These are phyloP conservation scores for Exserohilum turcica DNA, from an alignment of 2,329 filamentous ascomycete genomes.

Conservation along the genomic window DNA sequence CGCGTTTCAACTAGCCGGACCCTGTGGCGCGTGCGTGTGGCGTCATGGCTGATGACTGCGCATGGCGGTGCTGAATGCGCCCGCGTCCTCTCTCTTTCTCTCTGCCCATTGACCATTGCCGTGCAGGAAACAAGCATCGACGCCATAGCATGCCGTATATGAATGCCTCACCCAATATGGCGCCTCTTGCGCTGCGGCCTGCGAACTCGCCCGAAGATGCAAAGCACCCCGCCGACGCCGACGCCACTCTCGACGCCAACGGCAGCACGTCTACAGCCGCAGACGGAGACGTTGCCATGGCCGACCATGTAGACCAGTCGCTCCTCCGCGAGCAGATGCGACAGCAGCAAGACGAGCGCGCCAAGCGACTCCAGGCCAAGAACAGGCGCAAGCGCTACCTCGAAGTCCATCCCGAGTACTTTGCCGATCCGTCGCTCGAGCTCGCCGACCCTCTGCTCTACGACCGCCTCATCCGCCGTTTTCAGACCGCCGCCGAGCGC, in stretches of 20 bases:
- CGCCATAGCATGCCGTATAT: constrained; percentile 35
- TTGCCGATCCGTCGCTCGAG: constrained; percentile 64
- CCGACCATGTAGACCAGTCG: constrained; percentile 19
- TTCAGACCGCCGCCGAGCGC: constrained; percentile 74
- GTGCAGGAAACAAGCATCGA: neutral
- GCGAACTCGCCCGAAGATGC: constrained; percentile 19
- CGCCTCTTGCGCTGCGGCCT: constrained; percentile 30
- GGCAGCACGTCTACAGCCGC: constrained; percentile 3
- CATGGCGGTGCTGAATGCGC: constrained; percentile 1
- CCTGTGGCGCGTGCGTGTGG: constrained; percentile 29
- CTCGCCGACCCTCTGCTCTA: constrained; percentile 78
- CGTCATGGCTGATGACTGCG: constrained; percentile 34
- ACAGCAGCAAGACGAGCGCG: constrained; percentile 28
- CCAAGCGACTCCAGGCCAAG: constrained; percentile 61
- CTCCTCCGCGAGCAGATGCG: constrained; percentile 17
- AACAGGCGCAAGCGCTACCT: constrained; percentile 82
- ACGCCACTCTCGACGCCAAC: constrained; percentile 5
- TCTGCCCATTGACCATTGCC: neutral
- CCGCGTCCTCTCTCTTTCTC: neutral
- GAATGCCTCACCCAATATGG: constrained; percentile 26
- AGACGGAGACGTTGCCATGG: constrained; percentile 20
- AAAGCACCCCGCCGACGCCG: constrained; percentile 5
- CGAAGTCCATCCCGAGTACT: constrained; percentile 73
- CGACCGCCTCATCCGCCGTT: constrained; percentile 76
- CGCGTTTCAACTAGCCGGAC: constrained; percentile 29